Percentiles rank a stretch among this genome's conserved stretches.
Conservation (phyloP, 2,329 filamentous ascomycete genomes). For the Sporothrix mexicana region DNA sequence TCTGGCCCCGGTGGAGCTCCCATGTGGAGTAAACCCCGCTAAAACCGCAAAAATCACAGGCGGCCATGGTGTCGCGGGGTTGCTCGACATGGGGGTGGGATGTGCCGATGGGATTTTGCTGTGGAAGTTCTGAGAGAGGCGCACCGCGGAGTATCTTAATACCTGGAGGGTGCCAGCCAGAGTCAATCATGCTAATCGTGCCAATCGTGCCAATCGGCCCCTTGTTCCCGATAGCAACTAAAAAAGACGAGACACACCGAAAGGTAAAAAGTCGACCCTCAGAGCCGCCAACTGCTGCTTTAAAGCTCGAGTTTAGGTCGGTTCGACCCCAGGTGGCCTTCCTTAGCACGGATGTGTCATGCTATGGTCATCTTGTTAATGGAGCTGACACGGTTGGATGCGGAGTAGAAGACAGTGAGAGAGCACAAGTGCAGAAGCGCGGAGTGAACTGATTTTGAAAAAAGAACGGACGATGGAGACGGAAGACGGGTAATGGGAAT, state of each 20-base stretch:
- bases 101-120: slow-evolving; percentile 13
- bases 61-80: slow-evolving; percentile 1
- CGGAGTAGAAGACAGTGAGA: neutral
- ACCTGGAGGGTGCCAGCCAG: neutral
- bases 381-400: slow-evolving; percentile 24
- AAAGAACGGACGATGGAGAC: neutral
- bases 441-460: neutral
- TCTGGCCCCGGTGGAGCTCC: neutral
- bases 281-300: too few species aligned
- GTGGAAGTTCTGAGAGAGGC: too few species aligned
- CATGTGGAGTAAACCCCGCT: slow-evolving; percentile 19
- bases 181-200: neutral
- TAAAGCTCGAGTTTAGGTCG: too few species aligned
- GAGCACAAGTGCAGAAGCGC: neutral
- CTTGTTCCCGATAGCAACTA: slow-evolving; percentile 6
- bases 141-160: slow-evolving; percentile 21
- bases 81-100: neutral
- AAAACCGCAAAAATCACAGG: neutral
- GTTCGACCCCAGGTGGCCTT: too few species aligned
- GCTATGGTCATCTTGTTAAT: slow-evolving; percentile 32
- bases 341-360: slow-evolving; percentile 30
- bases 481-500: neutral
- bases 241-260: neutral
- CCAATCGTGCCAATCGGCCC: slow-evolving; percentile 1
- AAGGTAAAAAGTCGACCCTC: neutral